Evolutionary conservation across 1,284 basidiomycete genomes (phyloP).

Genomic region (Waitea zeae): DNA sequence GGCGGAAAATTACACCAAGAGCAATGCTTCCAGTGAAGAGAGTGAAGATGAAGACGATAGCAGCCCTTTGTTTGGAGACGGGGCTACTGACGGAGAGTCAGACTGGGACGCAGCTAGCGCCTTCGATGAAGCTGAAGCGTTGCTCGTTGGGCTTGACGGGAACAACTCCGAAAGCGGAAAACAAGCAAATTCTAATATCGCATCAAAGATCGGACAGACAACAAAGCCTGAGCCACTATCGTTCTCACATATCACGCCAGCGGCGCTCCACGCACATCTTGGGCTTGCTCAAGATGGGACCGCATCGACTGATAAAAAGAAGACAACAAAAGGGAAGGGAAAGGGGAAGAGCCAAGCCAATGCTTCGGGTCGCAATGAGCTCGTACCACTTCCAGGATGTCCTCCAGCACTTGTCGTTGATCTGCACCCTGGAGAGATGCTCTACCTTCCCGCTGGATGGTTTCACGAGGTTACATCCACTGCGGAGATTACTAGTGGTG

Average conservation of each 20-base stretch:
- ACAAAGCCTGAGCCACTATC: constrained; percentile 1
- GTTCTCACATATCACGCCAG: constrained; percentile 2
- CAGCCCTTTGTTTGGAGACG: neutral
- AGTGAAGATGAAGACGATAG: neutral
- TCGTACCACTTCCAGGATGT: neutral
- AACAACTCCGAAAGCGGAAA: neutral
- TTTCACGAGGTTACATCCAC: constrained; percentile 3
- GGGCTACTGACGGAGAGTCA: neutral
- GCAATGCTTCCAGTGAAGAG: neutral
- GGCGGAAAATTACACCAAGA: neutral
- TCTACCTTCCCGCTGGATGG: constrained; percentile 3
- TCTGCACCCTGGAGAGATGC: constrained; percentile 2
- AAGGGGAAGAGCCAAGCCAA: neutral
- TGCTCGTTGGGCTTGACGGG: neutral
- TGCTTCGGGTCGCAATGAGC: neutral
- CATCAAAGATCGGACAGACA: neutral
- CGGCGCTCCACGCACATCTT: constrained; percentile 1
- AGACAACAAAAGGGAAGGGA: neutral
- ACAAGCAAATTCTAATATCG: neutral
- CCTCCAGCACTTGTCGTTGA: constrained; percentile 1
- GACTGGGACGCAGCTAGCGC: neutral
- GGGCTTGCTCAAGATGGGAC: neutral
- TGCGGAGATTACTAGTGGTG: neutral
- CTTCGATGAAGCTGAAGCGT: neutral
- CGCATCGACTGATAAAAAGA: neutral